A percentile compares a stretch with the other conserved stretches of the same genome.
These are phyloP conservation scores for Yarrowia porcina DNA, from an alignment of 805 yeast species.

Conservation along the genomic window DNA sequence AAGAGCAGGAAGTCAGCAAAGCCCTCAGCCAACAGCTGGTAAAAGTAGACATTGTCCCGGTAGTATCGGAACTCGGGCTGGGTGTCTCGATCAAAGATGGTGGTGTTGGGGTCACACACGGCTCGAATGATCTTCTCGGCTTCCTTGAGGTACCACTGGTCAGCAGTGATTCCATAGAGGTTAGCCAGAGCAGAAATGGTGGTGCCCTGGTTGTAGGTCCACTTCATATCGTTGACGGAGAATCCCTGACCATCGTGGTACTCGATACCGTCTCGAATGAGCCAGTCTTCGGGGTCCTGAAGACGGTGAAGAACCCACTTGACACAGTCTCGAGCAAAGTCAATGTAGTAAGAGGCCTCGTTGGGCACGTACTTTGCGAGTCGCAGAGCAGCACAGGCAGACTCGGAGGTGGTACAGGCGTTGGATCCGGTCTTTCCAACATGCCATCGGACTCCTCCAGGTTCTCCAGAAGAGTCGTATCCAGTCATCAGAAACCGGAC, in stretches of 20 bases:
- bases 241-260: conserved; percentile 35
- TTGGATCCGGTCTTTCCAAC: conserved; percentile 55
- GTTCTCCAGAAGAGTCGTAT: conserved; percentile 46
- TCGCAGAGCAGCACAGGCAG: conserved; percentile 59
- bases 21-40: conserved; percentile 64
- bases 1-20: conserved; percentile 59
- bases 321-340: conserved; percentile 58
- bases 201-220: conserved; percentile 68
- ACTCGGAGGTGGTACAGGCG: conserved; percentile 66
- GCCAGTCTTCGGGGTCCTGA: conserved; percentile 52
- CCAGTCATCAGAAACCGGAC: conserved; percentile 65
- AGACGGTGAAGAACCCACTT: conserved; percentile 55
- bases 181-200: conserved; percentile 54
- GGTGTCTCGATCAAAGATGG: conserved; percentile 64
- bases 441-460: conserved; percentile 71
- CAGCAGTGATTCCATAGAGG: conserved; percentile 50
- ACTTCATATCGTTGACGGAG: conserved; percentile 51
- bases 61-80: conserved; percentile 53
- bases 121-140: conserved; percentile 48
- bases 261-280: conserved; percentile 61
- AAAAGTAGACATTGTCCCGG: conserved; percentile 61
- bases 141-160: conserved; percentile 47
- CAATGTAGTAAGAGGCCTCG: conserved; percentile 41
- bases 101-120: conserved; percentile 53
- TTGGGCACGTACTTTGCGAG: conserved; percentile 52